phyloP scores from a whole-genome alignment of 1,284 basidiomycete species.

The Papiliotrema terrestris region DNA sequence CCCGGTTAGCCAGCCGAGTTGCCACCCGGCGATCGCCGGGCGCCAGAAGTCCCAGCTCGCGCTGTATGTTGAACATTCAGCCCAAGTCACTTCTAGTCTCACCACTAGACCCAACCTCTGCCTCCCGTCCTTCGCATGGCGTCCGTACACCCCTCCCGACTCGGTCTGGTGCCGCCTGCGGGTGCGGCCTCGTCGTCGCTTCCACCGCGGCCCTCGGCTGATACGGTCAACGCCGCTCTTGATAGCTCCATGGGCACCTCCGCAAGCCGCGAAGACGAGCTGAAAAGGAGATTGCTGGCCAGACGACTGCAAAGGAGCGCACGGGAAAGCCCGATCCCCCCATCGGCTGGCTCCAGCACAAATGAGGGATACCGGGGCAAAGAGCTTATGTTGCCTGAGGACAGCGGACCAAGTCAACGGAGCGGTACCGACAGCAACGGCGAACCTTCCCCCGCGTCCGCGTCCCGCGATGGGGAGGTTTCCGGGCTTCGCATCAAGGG shows the following conservation, averaged over 20 bases:
- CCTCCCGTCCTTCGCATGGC: no score
- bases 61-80: background rate
- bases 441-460: background rate
- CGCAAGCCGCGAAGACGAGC: background rate
- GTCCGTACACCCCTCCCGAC: slow-evolving; percentile 4
- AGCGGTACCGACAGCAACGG: background rate
- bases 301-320: background rate
- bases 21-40: no score
- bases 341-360: background rate
- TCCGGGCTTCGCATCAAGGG: background rate
- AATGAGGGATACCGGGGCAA: background rate
- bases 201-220: background rate
- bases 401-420: background rate
- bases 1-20: no score
- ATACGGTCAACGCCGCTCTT: background rate
- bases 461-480: background rate
- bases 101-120: background rate
- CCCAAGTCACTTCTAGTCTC: background rate
- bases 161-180: background rate
- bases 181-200: background rate
- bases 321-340: background rate
- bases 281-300: background rate
- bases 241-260: background rate
- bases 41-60: no score
- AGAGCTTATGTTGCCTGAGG: background rate